A percentile compares a stretch with the other conserved stretches of the same genome.
phyloP scores from a whole-genome alignment of 2,329 filamentous ascomycete species.

The Rhinocladiella similis region DNA sequence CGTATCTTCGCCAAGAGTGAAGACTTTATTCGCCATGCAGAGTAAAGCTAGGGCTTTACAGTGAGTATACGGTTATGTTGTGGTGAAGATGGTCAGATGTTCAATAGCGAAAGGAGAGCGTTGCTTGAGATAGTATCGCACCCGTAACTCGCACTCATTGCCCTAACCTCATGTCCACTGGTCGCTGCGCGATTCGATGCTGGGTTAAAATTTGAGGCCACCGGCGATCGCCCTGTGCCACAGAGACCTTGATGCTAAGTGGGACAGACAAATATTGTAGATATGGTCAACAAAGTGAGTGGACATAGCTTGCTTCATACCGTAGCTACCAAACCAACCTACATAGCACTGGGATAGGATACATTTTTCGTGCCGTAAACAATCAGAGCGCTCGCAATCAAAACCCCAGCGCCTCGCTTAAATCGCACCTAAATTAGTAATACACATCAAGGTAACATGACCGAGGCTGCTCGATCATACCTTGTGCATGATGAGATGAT shows the following conservation, averaged over 20 bases:
- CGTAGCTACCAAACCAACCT: neutral
- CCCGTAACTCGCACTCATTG: too few relatives aligned
- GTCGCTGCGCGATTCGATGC: too few relatives aligned
- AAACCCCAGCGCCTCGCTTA: constrained; percentile 24
- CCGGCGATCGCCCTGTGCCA: too few relatives aligned
- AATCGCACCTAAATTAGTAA: constrained; percentile 14
- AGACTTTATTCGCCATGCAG: neutral
- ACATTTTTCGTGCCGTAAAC: neutral
- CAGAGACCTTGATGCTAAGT: too few relatives aligned
- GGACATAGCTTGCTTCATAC: constrained; percentile 4
- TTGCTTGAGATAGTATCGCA: too few relatives aligned
- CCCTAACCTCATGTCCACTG: too few relatives aligned
- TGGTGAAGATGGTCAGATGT: too few relatives aligned
- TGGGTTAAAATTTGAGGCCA: too few relatives aligned
- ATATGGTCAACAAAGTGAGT: neutral
- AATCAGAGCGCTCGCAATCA: neutral
- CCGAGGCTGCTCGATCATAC: constrained; percentile 20
- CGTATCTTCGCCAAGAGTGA: neutral
- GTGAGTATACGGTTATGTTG: neutral
- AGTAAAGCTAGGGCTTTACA: neutral
- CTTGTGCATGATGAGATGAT: constrained; percentile 10
- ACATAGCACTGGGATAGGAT: neutral
- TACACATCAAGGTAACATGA: constrained; percentile 12
- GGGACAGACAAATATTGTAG: neutral
- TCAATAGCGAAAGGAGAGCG: too few relatives aligned